Evolutionary conservation across 768 basidiomycete genomes (phyloP).

Genomic region (Omphalotus guepiniiformis): DNA sequence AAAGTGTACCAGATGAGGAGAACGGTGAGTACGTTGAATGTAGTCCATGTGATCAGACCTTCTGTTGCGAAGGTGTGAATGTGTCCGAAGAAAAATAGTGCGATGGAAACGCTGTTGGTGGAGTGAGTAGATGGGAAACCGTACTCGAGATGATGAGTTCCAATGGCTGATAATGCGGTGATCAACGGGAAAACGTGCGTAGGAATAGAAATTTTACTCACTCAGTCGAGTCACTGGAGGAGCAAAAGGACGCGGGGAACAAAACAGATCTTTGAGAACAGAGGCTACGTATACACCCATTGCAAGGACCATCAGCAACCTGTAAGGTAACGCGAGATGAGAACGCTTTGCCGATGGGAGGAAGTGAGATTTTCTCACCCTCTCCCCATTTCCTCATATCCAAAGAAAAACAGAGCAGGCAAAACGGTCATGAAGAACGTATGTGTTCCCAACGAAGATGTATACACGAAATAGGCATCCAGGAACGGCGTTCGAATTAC

Average conservation of each 20-base stretch:
- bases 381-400: constrained; percentile 61
- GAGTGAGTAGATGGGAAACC: constrained; percentile 97
- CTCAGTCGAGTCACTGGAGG: constrained; percentile 91
- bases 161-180: constrained; percentile 47
- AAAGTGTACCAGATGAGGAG: constrained; percentile 55
- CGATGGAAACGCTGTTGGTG: constrained; percentile 87
- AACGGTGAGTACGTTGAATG: constrained; percentile 37
- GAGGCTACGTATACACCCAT: constrained; percentile 86
- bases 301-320: constrained; percentile 65
- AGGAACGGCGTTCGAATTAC: constrained; percentile 65
- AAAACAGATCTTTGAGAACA: constrained; percentile 84
- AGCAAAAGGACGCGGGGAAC: constrained; percentile 84
- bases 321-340: no score
- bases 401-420: constrained; percentile 88
- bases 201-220: constrained; percentile 32
- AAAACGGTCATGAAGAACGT: constrained; percentile 92
- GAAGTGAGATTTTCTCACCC: constrained; percentile 49
- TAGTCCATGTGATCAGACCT: no score
- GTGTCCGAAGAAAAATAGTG: constrained; percentile 68
- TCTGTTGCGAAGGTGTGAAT: constrained; percentile 55
- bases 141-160: constrained; percentile 82
- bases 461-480: constrained; percentile 81
- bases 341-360: neutral
- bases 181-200: neutral
- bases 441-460: constrained; percentile 76